These are phyloP conservation scores for Aciculosporium take DNA, from an alignment of 2,329 filamentous ascomycete species.

Conservation along the genomic window DNA sequence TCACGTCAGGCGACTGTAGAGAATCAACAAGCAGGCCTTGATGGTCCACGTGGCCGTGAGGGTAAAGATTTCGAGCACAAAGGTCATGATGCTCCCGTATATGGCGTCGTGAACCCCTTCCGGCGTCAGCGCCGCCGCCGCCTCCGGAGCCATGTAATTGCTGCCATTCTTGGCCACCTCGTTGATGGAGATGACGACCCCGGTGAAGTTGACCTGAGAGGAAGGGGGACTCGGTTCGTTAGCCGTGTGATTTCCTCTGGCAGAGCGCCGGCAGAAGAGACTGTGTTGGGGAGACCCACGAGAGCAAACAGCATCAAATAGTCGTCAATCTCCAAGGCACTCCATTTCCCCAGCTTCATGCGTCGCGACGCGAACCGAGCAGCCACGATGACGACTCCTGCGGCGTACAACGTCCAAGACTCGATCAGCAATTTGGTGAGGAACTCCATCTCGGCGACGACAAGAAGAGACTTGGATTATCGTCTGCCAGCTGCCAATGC, in stretches of 20 bases:
- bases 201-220: slow-evolving; percentile 14
- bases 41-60: slow-evolving; percentile 36
- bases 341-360: slow-evolving; percentile 28
- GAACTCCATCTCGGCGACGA: slow-evolving; percentile 13
- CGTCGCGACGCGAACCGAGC: slow-evolving; percentile 18
- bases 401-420: slow-evolving; percentile 17
- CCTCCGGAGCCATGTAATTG: slow-evolving; percentile 26
- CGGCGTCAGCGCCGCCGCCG: slow-evolving; percentile 27
- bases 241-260: neutral
- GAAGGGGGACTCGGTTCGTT: neutral
- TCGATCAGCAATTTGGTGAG: slow-evolving; percentile 13
- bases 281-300: slow-evolving; percentile 15
- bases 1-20: slow-evolving; percentile 39
- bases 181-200: slow-evolving; percentile 28
- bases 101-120: slow-evolving; percentile 26
- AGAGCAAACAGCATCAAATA: slow-evolving; percentile 40
- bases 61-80: slow-evolving; percentile 39
- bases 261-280: too few species aligned
- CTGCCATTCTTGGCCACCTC: slow-evolving; percentile 29
- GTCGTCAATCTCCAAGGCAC: slow-evolving; percentile 39
- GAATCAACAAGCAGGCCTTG: slow-evolving; percentile 36
- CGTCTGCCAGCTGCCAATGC: too few species aligned
- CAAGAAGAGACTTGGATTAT: too few species aligned
- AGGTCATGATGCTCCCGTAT: slow-evolving; percentile 39
- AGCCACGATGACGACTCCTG: slow-evolving; percentile 14